Base-by-base conservation (phyloP, 352 stramenopile species). In the Globisporangium mamillatum region DNA sequence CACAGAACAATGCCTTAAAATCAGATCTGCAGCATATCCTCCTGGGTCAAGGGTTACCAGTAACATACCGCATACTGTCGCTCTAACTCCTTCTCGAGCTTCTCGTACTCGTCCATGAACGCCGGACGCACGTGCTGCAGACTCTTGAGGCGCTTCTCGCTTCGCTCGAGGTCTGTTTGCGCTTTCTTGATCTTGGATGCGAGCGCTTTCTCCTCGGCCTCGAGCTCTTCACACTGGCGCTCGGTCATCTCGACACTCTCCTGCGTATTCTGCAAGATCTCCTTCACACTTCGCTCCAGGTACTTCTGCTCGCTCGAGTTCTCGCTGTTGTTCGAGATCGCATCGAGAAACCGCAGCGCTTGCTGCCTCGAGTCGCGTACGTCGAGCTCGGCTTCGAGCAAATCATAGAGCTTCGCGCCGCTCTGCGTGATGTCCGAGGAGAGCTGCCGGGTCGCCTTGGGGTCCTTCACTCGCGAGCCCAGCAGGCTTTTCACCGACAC, bases 31-130 rank as follows among this genome's bases (percentile, higher is more conserved):
- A 44, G 36, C 36, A 44, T 44, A 50, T 3, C 38, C 38, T 48
- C 12, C 14, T 20, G 6, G 14, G 4, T 48, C 41, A 50, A 9
- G 16, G 4, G n/a, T 50, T 50, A 9, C 41, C 4, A n/a, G 24
- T n/a, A 50, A 76, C 77, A 29, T 36, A 94, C 82, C 32, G 96
- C 92, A 69, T 99, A 99, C 75, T 98, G 93, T 4, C 92, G 86
- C 78, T 98, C 88, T 46, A 99, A 85, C 64, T 99, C 97, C 53
- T 94, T 90, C 79, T 99, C 96, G 20, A 99, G 86, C 78, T 98
- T 97, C 67, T 99, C 96, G 65, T 98, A 98, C 76, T 99, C 97
- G 77, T 99, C 96, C 91, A 98, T 98, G 70, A 98, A 99, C 38
- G 95, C 89, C 44, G 96, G 96, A 3, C 95, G 81, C 64, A 99